phyloP scores from a whole-genome alignment of 2,329 filamentous ascomycete species.

The Xylariaceae sp. region DNA sequence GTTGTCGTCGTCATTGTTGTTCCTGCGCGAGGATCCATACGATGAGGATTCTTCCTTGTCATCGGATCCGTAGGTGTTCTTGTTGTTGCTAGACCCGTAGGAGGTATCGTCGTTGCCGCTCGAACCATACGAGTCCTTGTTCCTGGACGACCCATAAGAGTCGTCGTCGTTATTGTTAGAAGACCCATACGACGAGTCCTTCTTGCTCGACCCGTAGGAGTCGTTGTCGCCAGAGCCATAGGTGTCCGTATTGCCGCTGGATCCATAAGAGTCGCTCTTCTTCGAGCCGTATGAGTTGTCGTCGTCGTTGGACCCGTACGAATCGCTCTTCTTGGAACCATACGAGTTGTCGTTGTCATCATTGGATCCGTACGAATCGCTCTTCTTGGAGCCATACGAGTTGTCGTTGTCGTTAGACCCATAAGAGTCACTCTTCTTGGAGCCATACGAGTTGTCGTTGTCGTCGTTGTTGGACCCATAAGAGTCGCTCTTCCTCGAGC shows the following conservation, averaged over 20 bases:
- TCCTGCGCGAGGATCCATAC: not conserved
- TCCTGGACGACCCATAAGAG: slow-evolving; percentile 1
- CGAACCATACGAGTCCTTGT: slow-evolving; percentile 17
- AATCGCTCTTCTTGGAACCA: not conserved
- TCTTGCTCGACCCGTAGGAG: not conserved
- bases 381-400: slow-evolving; percentile 15
- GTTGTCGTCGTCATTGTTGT: not conserved
- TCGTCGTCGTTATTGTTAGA: slow-evolving; percentile 1
- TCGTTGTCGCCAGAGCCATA: slow-evolving; percentile 18
- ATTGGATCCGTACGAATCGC: slow-evolving; percentile 9
- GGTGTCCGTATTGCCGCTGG: too few relatives aligned
- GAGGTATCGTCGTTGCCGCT: slow-evolving; percentile 7
- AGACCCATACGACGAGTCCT: not conserved
- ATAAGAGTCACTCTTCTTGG: slow-evolving; percentile 15
- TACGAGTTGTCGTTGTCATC: slow-evolving; percentile 13
- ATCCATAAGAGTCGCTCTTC: slow-evolving; percentile 12
- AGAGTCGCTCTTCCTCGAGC: slow-evolving; percentile 14
- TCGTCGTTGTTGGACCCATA: slow-evolving; percentile 10
- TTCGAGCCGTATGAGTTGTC: slow-evolving; percentile 7
- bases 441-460: not conserved
- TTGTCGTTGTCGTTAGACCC: slow-evolving; percentile 21
- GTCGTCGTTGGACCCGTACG: slow-evolving; percentile 4
- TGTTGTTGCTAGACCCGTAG: too few relatives aligned
- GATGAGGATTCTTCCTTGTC: not conserved
- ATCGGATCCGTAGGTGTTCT: slow-evolving; percentile 8